Evolutionary conservation across 441 rosid genomes (phyloP), one percentile per base, ranked within the genome.

Genomic region (Lepidium campestre): DNA sequence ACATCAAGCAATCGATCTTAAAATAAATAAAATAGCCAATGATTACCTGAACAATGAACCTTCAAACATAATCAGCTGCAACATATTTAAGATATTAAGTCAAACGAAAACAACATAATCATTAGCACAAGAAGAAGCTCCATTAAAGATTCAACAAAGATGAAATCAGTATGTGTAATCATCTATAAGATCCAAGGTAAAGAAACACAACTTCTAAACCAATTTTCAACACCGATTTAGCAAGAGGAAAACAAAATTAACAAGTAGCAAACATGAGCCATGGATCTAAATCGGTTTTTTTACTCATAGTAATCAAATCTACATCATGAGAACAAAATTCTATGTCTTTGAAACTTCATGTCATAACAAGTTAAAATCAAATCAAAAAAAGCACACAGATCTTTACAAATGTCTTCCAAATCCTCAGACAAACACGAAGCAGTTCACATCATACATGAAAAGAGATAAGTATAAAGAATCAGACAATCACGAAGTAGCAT

Each of bases 341-440:
- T 27, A 37, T 52, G 32, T 41, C 29, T 31, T 41, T 42, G 35
- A 14, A 66, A 32, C 19, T 52, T 22, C 31, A 4, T 15, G 13
- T 17, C 25, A 31, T 37, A 29, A 46, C 40, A 63, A 60, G 27
- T 14, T 47, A 41, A 22, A 56, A 55, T 47, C 49, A 22, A 56
- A 55, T 9, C 31, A 71, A 25, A 25, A 31, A 20, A 72, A 39
- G 32, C 34, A 68, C 34, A 68, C 7, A 39, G 42, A 64, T 49
- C 23, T 39, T 87, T 87, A 83, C 96, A 93, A 58, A 76, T 77
- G 57, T 81, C 66, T 12, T 77, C 85, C 84, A 85, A 83, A 89
- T 93, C 99, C 99, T 22, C 25, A 22, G 25, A 22, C 25, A 22
- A 22, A 22, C 25, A 22, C 3, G 25, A 2, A 22, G 25, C 25